phyloP scores from a whole-genome alignment of 805 yeast genomes.

The Candida parachauliodes region DNA sequence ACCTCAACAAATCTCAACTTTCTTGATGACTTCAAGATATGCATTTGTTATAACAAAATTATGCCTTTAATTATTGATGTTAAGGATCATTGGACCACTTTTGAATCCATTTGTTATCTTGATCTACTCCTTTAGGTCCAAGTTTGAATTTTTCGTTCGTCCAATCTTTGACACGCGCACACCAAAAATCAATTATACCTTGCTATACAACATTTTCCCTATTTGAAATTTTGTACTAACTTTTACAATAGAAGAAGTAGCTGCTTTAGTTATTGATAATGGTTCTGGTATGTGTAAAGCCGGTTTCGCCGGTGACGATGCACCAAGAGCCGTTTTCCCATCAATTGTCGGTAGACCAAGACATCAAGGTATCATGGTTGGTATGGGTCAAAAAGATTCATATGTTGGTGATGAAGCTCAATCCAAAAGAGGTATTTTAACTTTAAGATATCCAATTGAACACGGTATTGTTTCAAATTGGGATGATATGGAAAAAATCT shows the following conservation, averaged over 20 bases:
- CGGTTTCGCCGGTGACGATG: conserved; percentile 99
- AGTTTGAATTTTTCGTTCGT: conserved; percentile 6
- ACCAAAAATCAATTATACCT: neutral
- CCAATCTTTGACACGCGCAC: conserved; percentile 2
- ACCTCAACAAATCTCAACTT: too few relatives aligned
- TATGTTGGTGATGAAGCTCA: conserved; percentile 99
- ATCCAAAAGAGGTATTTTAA: conserved; percentile 99
- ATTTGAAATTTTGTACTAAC: conserved; percentile 13
- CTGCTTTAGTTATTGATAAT: conserved; percentile 87
- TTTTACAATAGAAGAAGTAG: conserved; percentile 39
- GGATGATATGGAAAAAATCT: conserved; percentile 99
- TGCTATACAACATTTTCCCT: neutral
- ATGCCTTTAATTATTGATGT: too few relatives aligned
- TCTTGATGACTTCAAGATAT: too few relatives aligned
- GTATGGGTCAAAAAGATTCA: conserved; percentile 99
- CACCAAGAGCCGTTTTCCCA: conserved; percentile 99
- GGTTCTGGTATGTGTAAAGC: conserved; percentile 99
- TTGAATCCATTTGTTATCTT: too few relatives aligned
- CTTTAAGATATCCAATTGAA: conserved; percentile 98
- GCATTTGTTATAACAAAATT: too few relatives aligned
- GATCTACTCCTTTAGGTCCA: too few relatives aligned
- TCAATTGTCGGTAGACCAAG: conserved; percentile 99
- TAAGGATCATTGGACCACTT: too few relatives aligned
- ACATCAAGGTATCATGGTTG: conserved; percentile 99
- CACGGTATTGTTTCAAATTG: conserved; percentile 99